These are phyloP conservation scores for Lepidopterella palustris DNA, from an alignment of 495 filamentous ascomycete genomes.

Conservation along the genomic window DNA sequence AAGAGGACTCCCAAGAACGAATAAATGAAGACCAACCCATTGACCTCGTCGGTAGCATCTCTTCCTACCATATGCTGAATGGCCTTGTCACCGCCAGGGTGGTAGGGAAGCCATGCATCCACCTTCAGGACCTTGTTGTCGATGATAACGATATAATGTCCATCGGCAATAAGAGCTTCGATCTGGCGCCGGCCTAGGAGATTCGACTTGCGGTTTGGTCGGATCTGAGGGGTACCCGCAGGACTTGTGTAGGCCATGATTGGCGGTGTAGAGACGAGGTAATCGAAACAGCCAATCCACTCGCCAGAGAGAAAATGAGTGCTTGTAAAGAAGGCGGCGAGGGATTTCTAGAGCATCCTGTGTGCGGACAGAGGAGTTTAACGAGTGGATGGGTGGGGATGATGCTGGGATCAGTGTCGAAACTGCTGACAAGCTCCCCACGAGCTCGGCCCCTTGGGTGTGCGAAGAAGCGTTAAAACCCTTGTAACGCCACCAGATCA, in stretches of 20 bases:
- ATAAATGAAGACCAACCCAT: constrained; percentile 58
- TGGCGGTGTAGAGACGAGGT: not conserved
- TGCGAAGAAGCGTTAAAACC: no score
- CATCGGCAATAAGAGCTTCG: constrained; percentile 81
- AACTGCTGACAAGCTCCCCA: no score
- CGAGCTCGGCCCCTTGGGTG: no score
- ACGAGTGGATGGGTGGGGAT: no score
- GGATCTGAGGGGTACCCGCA: not conserved
- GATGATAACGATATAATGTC: constrained; percentile 72
- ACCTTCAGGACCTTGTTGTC: constrained; percentile 76
- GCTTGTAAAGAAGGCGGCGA: no score
- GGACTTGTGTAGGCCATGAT: not conserved
- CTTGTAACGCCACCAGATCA: no score
- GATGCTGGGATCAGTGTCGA: no score
- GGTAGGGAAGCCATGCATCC: constrained; percentile 80
- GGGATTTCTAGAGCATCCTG: no score
- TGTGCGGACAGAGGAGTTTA: no score
- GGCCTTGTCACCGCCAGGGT: constrained; percentile 88
- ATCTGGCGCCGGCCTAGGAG: constrained; percentile 59
- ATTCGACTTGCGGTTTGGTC: constrained; percentile 10
- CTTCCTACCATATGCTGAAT: constrained; percentile 93
- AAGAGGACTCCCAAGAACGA: not conserved
- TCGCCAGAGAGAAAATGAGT: no score
- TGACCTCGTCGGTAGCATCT: constrained; percentile 95
- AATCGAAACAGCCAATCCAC: no score